Evolutionary conservation across 1,139 yeast species (phyloP).

Genomic region (Suhomyces wounanorum): DNA sequence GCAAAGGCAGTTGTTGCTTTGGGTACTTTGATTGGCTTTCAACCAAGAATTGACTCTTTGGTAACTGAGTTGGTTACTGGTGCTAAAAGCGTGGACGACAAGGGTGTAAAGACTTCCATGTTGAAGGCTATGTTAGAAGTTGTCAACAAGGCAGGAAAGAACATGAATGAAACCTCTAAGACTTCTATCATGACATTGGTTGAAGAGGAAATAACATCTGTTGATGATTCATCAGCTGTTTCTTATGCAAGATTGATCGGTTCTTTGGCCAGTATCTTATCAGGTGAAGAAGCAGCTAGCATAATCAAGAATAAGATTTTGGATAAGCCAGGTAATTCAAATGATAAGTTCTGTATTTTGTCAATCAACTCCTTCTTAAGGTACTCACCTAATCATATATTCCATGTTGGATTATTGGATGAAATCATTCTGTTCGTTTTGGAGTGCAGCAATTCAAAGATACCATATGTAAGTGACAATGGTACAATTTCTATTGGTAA

Average conservation of each 20-base stretch:
- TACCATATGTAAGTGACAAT: slow-evolving; percentile 70
- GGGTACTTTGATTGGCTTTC: slow-evolving; percentile 83
- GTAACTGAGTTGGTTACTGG: slow-evolving; percentile 81
- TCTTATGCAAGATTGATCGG: slow-evolving; percentile 82
- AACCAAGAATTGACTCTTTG: slow-evolving; percentile 92
- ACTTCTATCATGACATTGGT: slow-evolving; percentile 69
- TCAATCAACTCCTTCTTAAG: slow-evolving; percentile 79
- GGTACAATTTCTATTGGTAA: slow-evolving; percentile 86
- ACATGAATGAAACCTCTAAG: slow-evolving; percentile 75
- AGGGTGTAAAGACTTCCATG: slow-evolving; percentile 83
- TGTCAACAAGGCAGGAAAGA: slow-evolving; percentile 74
- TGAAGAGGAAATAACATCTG: slow-evolving; percentile 63
- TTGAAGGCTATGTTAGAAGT: slow-evolving; percentile 84
- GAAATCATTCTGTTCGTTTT: slow-evolving; percentile 52
- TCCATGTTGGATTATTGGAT: slow-evolving; percentile 49
- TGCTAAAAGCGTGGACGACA: slow-evolving; percentile 56
- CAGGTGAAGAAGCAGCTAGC: slow-evolving; percentile 62
- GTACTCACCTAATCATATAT: slow-evolving; percentile 68
- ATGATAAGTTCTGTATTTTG: slow-evolving; percentile 60
- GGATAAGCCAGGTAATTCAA: slow-evolving; percentile 26
- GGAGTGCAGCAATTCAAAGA: slow-evolving; percentile 45
- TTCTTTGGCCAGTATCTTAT: slow-evolving; percentile 67
- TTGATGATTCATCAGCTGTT: slow-evolving; percentile 61
- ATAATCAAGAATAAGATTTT: slow-evolving; percentile 66
- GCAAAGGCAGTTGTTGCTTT: slow-evolving; percentile 88